Percentiles rank a stretch among this genome's conserved stretches.
Evolutionary conservation across 441 rosid genomes (phyloP).

Genomic region (Lagerstroemia fauriei): DNA sequence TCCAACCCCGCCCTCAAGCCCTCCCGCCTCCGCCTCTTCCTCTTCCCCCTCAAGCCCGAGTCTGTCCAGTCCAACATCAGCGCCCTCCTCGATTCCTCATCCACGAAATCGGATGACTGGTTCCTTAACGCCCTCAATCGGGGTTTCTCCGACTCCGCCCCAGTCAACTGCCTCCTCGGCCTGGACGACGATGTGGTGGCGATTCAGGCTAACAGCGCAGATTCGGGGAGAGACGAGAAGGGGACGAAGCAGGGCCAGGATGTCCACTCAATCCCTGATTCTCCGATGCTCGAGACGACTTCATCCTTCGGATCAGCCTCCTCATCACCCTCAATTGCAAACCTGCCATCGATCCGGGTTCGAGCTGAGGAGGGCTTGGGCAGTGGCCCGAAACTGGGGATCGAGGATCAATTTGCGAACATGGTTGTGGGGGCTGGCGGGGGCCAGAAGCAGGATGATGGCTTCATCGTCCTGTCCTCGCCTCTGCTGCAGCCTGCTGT

Average conservation of each 20-base stretch:
- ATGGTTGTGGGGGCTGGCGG: conserved; percentile 40
- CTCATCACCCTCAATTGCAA: conserved; percentile 77
- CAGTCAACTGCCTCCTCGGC: conserved; percentile 72
- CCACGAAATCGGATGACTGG: conserved; percentile 74
- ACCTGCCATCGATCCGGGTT: conserved; percentile 85
- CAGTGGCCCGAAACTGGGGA: conserved; percentile 51
- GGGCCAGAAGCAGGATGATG: conserved; percentile 58
- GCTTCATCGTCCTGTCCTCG: conserved; percentile 46
- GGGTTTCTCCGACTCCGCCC: conserved; percentile 71
- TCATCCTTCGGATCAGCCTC: conserved; percentile 95
- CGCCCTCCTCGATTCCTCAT: conserved; percentile 58
- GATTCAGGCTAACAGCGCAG: conserved; percentile 36
- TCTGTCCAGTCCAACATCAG: conserved; percentile 66
- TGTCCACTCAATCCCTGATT: conserved; percentile 86
- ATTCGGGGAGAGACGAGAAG: conserved; percentile 41
- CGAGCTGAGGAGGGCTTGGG: conserved; percentile 63
- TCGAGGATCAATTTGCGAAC: conserved; percentile 83
- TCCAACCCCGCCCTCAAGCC: conserved; percentile 45
- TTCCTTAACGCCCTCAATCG: conserved; percentile 71
- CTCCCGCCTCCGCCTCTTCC: conserved; percentile 67
- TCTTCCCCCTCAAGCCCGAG: conserved; percentile 68
- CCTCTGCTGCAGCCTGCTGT: conserved; percentile 51
- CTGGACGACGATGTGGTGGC: conserved; percentile 53
- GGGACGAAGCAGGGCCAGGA: conserved; percentile 59
- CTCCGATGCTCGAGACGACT: conserved; percentile 84